Conservation (phyloP, 2,329 filamentous ascomycete species). For the Claviceps spartinae region DNA sequence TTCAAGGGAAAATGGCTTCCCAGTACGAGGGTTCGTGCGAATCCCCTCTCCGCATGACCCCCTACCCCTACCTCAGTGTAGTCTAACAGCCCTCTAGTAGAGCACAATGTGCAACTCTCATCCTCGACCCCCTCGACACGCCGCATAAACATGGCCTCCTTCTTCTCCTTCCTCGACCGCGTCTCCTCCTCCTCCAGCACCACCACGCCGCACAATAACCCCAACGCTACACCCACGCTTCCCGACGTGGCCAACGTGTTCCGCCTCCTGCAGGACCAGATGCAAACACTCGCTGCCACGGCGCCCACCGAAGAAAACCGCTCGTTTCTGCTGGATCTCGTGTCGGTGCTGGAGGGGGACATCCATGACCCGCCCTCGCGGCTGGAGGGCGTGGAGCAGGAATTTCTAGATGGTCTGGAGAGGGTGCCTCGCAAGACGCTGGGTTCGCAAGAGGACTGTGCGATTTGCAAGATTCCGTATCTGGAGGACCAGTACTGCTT, state of each 20-base stretch:
- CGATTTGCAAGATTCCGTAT: conserved; percentile 49
- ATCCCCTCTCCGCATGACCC: background rate
- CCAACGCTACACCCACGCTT: conserved; percentile 46
- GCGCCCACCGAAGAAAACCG: conserved; percentile 36
- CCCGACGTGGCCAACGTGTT: conserved; percentile 43
- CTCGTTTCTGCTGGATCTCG: conserved; percentile 35
- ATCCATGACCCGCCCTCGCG: conserved; percentile 37
- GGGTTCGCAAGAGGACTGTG: conserved; percentile 38
- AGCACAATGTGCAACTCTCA: conserved; percentile 45
- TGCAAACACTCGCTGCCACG: conserved; percentile 34
- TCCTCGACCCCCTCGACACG: conserved; percentile 29
- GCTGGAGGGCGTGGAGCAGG: conserved; percentile 42
- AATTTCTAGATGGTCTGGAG: conserved; percentile 46
- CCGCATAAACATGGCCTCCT: conserved; percentile 50
- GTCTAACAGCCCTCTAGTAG: conserved; percentile 30
- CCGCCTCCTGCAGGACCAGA: conserved; percentile 45
- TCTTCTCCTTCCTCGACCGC: conserved; percentile 43
- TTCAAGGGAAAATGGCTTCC: conserved; percentile 30
- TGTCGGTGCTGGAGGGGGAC: conserved; percentile 32
- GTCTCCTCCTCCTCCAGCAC: conserved; percentile 27
- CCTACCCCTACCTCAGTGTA: background rate
- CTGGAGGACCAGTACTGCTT: conserved; percentile 49
- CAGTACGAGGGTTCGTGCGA: conserved; percentile 36
- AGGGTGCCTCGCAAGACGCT: conserved; percentile 40
- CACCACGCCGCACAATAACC: conserved; percentile 32